Percentiles rank a stretch among this genome's conserved stretches.
Evolutionary conservation across 1,284 basidiomycete species (phyloP).

Genomic region (Gomphus bonarii): DNA sequence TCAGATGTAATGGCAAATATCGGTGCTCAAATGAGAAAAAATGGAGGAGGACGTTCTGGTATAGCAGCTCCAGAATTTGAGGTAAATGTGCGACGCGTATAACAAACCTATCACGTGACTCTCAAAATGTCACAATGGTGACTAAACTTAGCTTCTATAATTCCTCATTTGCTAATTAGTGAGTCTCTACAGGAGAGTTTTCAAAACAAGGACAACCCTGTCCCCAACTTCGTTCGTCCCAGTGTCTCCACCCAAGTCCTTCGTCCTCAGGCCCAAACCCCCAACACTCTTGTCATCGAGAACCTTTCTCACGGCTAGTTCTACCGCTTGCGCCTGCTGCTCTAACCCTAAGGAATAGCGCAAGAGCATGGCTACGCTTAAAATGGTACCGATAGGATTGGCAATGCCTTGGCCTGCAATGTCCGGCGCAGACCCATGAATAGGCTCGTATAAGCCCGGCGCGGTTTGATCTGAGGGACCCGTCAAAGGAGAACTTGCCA

Average conservation of each 20-base stretch:
- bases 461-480: constrained; percentile 56
- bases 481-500: constrained; percentile 82
- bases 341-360: constrained; percentile 90
- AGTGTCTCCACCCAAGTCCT: constrained; percentile 79
- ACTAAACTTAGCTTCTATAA: not conserved
- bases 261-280: constrained; percentile 75
- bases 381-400: constrained; percentile 95
- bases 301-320: constrained; percentile 81
- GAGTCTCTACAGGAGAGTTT: constrained; percentile 39
- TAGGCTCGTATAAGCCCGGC: constrained; percentile 91
- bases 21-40: not conserved
- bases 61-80: not conserved
- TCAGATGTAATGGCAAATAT: not conserved
- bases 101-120: constrained; percentile 8
- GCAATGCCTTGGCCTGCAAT: constrained; percentile 94
- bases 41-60: not conserved
- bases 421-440: constrained; percentile 92
- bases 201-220: constrained; percentile 70
- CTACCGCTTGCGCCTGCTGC: constrained; percentile 75
- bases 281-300: constrained; percentile 68
- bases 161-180: not conserved
- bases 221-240: constrained; percentile 79
- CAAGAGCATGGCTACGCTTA: constrained; percentile 91
- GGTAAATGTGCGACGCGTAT: not conserved
- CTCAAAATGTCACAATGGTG: not conserved